Conservation (phyloP, 371 early-diverging fungal genomes). For the Apophysomyces ossiformis region DNA sequence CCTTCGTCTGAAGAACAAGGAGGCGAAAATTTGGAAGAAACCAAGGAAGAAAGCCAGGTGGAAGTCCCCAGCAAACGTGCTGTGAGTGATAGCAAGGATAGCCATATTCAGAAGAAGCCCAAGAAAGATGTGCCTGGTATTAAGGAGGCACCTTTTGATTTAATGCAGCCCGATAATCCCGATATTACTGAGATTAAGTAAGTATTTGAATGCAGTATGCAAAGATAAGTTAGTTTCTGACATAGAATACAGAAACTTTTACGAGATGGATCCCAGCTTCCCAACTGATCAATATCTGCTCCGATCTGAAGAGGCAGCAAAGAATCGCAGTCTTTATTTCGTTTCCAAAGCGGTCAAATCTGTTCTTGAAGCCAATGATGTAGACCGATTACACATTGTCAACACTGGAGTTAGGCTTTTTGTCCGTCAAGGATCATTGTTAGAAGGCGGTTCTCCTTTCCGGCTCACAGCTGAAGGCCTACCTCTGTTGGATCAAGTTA, state of each 20-base stretch:
- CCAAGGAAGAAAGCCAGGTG: conserved; percentile 20
- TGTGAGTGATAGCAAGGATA: conserved; percentile 25
- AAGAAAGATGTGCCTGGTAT: conserved; percentile 57
- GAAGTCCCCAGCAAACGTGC: conserved; percentile 20
- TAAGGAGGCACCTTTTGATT: conserved; percentile 80
- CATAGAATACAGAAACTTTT: conserved; percentile 51
- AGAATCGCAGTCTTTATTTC: conserved; percentile 80
- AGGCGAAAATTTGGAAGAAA: conserved; percentile 5
- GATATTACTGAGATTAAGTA: conserved; percentile 62
- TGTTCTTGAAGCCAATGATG: conserved; percentile 70
- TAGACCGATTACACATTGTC: conserved; percentile 76
- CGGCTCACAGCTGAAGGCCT: conserved; percentile 84
- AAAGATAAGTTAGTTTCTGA: conserved; percentile 10
- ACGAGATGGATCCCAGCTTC: conserved; percentile 73
- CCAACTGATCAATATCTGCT: conserved; percentile 84
- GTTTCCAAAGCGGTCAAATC: conserved; percentile 76
- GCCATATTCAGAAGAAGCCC: conserved; percentile 34
- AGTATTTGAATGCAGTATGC: conserved; percentile 13
- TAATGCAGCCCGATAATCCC: conserved; percentile 59
- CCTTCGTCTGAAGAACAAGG: conserved; percentile 1
- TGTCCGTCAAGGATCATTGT: conserved; percentile 68
- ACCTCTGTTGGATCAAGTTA: conserved; percentile 63
- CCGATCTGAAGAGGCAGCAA: conserved; percentile 70
- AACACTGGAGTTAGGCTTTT: conserved; percentile 91
- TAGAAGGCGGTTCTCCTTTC: conserved; percentile 69